Percentiles rank a stretch among this genome's conserved stretches.
These are phyloP conservation scores for Calonectria pseudoreteaudii DNA, from an alignment of 2,329 filamentous ascomycete genomes.

Conservation along the genomic window DNA sequence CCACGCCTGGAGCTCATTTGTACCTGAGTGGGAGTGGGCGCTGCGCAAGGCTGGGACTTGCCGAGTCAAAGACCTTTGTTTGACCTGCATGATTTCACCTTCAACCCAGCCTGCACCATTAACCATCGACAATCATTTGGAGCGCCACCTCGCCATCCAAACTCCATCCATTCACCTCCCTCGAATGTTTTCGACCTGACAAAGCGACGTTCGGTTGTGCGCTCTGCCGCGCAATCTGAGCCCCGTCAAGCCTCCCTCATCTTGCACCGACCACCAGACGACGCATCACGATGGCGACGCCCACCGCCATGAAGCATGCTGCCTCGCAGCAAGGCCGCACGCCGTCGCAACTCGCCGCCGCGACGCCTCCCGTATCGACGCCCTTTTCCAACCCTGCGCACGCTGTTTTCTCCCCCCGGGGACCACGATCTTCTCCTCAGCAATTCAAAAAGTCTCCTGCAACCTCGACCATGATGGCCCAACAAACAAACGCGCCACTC, in stretches of 20 bases:
- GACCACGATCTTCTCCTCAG: conserved; percentile 71
- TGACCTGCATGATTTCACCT: neutral
- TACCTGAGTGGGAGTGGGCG: neutral
- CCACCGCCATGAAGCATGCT: conserved; percentile 62
- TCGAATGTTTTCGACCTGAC: conserved; percentile 8
- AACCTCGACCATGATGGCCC: conserved; percentile 61
- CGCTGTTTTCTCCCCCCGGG: conserved; percentile 70
- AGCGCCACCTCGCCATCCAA: neutral
- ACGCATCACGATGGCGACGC: conserved; percentile 57
- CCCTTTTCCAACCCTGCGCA: conserved; percentile 71
- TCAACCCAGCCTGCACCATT: neutral
- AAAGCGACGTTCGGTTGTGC: conserved; percentile 14
- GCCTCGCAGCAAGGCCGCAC: conserved; percentile 57
- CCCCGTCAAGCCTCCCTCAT: neutral
- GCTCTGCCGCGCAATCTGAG: conserved; percentile 21
- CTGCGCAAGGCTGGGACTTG: conserved; percentile 7
- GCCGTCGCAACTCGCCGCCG: conserved; percentile 65
- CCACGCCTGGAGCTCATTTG: neutral
- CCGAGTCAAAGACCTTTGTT: conserved; percentile 9
- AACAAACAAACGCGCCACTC: conserved; percentile 58
- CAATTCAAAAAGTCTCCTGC: conserved; percentile 74
- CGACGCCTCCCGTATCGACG: conserved; percentile 75
- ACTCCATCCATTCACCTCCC: neutral
- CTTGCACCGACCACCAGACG: neutral
- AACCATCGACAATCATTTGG: conserved; percentile 12